Evolutionary conservation across 306 rosid genomes (phyloP), one percentile per base, ranked within the genome.

Genomic region (Sesbania bispinosa): DNA sequence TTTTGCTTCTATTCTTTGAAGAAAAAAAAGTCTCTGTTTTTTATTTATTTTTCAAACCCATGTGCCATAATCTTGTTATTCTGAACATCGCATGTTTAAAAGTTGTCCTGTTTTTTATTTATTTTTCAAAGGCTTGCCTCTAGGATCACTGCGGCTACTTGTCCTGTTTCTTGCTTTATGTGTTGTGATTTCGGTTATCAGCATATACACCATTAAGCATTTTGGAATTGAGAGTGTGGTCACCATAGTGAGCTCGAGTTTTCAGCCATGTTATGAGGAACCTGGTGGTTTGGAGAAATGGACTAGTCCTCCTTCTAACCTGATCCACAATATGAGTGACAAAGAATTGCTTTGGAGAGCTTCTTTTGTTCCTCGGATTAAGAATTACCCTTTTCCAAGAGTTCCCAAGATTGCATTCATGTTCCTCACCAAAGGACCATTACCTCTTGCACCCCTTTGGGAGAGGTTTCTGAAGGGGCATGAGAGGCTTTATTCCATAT

Each of bases 381-480:
- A 74, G 55, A 58, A 55, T n/a, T 91, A 86, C 75, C 99, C 99
- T 60, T 91, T 82, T 54, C 19, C 46, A 10, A 86, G 96, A 70
- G 96, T 89, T 79, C 97, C 91, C 0, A 95, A 91, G 90, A 78
- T 91, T 79, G 99, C 97, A 23, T 85, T 95, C 36, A 91, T 95
- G 99, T 95, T 95, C 82, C 77, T 95, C 83, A 91, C 97, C 5
- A 95, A 91, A 69, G 99, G 99, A 19, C 93, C 95, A 1, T 71
- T 95, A 90, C 99, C 96, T 5, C 74, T 95, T 15, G 89, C 99
- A 29, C 96, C 93, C 4, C 88, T 95, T 41, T 95, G 97, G 99
- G 97, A 95, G 88, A 95, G 86, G 82, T 95, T 95, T 89, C 62
- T 95, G 26, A 79, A 82, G 67, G 97, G 96, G 1, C 93, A 91